Evolutionary conservation across 441 rosid species (phyloP).

Genomic region (Brassica balearica): DNA sequence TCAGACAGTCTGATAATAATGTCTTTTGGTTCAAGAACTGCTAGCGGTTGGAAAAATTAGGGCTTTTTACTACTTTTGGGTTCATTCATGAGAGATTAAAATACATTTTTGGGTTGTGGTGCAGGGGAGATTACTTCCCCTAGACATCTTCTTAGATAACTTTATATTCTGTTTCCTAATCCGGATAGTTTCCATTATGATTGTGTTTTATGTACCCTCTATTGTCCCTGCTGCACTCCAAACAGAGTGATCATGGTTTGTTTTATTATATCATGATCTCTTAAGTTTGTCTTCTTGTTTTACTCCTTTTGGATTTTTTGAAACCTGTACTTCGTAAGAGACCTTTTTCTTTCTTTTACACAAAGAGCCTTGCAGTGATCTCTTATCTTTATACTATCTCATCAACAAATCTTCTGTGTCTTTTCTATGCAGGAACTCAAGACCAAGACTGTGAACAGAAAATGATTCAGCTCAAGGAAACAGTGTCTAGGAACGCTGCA

Average conservation of each 20-base stretch:
- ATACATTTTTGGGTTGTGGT: background rate
- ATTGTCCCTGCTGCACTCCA: background rate
- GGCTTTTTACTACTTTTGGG: background rate
- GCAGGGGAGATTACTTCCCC: background rate
- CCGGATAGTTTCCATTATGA: background rate
- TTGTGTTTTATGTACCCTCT: background rate
- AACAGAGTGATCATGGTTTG: background rate
- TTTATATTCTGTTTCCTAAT: background rate
- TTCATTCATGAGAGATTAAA: background rate
- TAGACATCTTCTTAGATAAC: background rate
- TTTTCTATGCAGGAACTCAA: slow-evolving; percentile 12
- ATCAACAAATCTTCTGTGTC: background rate
- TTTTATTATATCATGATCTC: background rate
- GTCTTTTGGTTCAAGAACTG: background rate
- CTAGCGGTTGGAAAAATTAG: background rate
- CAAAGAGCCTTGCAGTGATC: background rate
- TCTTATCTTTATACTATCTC: background rate
- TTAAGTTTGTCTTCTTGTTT: background rate
- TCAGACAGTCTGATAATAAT: too few relatives aligned
- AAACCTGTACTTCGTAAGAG: background rate
- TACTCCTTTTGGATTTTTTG: background rate
- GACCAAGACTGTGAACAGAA: slow-evolving; percentile 20
- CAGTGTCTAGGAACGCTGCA: slow-evolving; percentile 29
- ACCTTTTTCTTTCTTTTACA: background rate
- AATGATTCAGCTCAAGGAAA: slow-evolving; percentile 32